Conservation (phyloP, 179 eudicot species). For the Beta macrorhiza region DNA sequence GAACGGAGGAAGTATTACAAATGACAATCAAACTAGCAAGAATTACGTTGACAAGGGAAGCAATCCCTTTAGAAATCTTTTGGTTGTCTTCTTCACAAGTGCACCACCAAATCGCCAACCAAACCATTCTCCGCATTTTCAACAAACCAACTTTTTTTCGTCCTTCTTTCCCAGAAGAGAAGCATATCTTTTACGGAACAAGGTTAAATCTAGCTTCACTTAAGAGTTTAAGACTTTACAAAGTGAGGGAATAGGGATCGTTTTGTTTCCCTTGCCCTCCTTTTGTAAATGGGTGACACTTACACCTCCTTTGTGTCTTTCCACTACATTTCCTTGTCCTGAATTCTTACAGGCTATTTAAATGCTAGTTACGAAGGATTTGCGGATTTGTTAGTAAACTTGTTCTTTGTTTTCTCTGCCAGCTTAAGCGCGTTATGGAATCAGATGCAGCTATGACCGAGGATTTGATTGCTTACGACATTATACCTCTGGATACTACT, state of each 20-base stretch:
- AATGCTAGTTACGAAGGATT: not conserved
- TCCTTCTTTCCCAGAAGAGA: too few species aligned
- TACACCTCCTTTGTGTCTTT: not conserved
- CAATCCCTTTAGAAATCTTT: too few species aligned
- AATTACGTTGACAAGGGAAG: too few species aligned
- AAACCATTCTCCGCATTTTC: too few species aligned
- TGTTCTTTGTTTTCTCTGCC: constrained; percentile 25
- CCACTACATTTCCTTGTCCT: not conserved
- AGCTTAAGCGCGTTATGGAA: constrained; percentile 91
- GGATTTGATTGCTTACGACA: constrained; percentile 89
- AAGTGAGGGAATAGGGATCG: not conserved
- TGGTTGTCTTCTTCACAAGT: too few species aligned
- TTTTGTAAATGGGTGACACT: not conserved
- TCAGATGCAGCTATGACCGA: constrained; percentile 99
- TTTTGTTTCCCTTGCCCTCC: not conserved
- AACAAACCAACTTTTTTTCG: too few species aligned
- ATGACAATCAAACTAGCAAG: too few species aligned
- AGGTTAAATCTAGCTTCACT: not conserved
- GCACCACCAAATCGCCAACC: too few species aligned
- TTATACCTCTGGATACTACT: constrained; percentile 84
- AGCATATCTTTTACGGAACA: too few species aligned
- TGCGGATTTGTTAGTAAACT: too few species aligned
- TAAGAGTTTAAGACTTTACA: not conserved
- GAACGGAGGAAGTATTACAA: too few species aligned
- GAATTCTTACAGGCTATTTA: not conserved